Conservation (phyloP, 805 yeast genomes). For the Candida ulmi region DNA sequence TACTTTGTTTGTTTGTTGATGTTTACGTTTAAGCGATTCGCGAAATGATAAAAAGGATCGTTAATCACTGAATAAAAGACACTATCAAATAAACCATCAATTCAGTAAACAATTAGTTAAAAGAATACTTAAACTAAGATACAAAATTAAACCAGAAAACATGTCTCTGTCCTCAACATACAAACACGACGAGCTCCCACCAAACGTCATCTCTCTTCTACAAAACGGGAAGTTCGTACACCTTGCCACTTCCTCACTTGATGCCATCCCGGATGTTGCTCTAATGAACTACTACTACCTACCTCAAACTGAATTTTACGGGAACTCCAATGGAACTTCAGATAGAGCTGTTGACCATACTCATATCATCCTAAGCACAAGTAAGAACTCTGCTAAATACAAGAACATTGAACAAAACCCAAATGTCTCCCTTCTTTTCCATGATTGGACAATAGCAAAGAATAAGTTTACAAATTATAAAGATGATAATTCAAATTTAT, state of each 20-base stretch:
- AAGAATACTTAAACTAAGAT: too few species aligned
- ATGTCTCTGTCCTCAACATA: conserved; percentile 9
- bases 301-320: conserved; percentile 31
- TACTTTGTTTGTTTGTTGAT: too few species aligned
- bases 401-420: conserved; percentile 66
- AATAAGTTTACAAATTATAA: conserved; percentile 28
- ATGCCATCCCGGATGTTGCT: conserved; percentile 75
- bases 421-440: conserved; percentile 75
- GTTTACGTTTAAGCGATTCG: too few species aligned
- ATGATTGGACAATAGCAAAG: conserved; percentile 81
- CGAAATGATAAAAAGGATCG: too few species aligned
- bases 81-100: too few species aligned
- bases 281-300: conserved; percentile 86
- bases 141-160: too few species aligned
- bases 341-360: conserved; percentile 32
- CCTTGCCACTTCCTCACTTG: conserved; percentile 64
- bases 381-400: conserved; percentile 67
- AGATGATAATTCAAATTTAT: conserved; percentile 36
- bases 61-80: too few species aligned
- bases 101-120: too few species aligned
- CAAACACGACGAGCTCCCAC: conserved; percentile 28
- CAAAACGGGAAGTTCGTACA: conserved; percentile 69
- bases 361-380: conserved; percentile 67
- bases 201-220: conserved; percentile 38
- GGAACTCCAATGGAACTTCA: conserved; percentile 17